Conservation (phyloP, 2,329 filamentous ascomycete species). For the Claviceps digitariae region DNA sequence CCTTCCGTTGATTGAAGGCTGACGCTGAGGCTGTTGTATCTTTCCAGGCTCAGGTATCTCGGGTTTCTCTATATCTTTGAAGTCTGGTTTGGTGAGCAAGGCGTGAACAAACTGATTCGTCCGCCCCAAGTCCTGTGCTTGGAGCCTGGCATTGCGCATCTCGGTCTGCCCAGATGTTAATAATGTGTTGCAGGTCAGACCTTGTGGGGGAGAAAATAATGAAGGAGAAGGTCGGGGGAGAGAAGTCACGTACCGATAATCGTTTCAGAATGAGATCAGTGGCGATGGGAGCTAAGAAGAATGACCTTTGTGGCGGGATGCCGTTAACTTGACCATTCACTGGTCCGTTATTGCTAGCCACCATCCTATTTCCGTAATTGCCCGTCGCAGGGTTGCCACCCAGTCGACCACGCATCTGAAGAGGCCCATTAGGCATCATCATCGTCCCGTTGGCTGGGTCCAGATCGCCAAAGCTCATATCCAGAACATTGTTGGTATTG, state of each 20-base stretch:
- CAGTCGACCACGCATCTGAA: conserved; percentile 57
- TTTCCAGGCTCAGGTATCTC: conserved; percentile 35
- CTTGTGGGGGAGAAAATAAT: background rate
- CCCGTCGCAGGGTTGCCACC: conserved; percentile 52
- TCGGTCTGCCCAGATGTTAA: conserved; percentile 42
- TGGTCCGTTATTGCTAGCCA: conserved; percentile 29
- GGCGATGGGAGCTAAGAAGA: conserved; percentile 78
- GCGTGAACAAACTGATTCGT: conserved; percentile 71
- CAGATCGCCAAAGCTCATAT: conserved; percentile 85
- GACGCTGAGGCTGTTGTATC: conserved; percentile 25
- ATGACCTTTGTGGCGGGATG: conserved; percentile 63
- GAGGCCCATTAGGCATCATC: conserved; percentile 55
- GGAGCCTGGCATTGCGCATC: conserved; percentile 78
- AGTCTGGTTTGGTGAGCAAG: conserved; percentile 57
- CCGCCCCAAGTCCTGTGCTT: conserved; percentile 71
- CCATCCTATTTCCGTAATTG: conserved; percentile 49
- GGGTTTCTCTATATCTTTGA: conserved; percentile 44
- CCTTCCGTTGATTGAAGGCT: conserved; percentile 36
- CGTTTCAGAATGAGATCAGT: conserved; percentile 86
- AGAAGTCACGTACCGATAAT: conserved; percentile 18
- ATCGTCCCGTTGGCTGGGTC: conserved; percentile 66
- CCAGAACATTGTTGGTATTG: conserved; percentile 61
- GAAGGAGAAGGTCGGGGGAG: too few relatives aligned
- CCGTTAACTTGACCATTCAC: conserved; percentile 40
- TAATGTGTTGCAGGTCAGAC: background rate